Evolutionary conservation across 2,329 filamentous ascomycete species (phyloP).

Genomic region (Apiospora hydei): DNA sequence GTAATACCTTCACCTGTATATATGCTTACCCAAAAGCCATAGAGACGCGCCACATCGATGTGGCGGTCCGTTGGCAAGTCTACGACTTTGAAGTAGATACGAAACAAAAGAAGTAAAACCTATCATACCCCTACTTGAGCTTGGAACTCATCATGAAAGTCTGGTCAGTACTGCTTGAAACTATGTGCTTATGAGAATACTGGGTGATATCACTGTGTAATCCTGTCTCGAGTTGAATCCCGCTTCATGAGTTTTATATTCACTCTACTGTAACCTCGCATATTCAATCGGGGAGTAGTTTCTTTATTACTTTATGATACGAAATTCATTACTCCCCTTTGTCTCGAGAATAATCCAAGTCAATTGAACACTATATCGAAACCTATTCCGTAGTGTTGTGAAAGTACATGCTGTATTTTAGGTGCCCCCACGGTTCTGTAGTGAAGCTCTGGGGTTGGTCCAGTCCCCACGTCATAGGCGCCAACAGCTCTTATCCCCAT

Average conservation of each 20-base stretch:
- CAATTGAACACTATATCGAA: too few species aligned
- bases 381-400: background rate
- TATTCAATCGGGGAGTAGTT: background rate
- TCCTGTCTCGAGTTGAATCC: background rate
- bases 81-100: slow-evolving; percentile 9
- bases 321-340: background rate
- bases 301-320: background rate
- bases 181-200: background rate
- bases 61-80: slow-evolving; percentile 11
- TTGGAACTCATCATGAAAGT: background rate
- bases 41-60: background rate
- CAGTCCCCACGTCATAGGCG: slow-evolving; percentile 4
- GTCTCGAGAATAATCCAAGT: background rate
- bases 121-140: background rate
- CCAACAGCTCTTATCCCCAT: background rate
- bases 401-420: background rate
- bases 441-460: background rate
- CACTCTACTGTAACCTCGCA: background rate
- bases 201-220: background rate
- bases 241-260: background rate
- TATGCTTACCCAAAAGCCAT: slow-evolving; percentile 9
- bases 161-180: background rate
- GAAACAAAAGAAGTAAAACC: slow-evolving; percentile 14
- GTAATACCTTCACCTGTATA: slow-evolving; percentile 17
- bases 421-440: background rate